Percentiles rank a stretch among this genome's conserved stretches.
phyloP scores from a whole-genome alignment of 2,329 filamentous ascomycete species.

The Lithohypha guttulata region DNA sequence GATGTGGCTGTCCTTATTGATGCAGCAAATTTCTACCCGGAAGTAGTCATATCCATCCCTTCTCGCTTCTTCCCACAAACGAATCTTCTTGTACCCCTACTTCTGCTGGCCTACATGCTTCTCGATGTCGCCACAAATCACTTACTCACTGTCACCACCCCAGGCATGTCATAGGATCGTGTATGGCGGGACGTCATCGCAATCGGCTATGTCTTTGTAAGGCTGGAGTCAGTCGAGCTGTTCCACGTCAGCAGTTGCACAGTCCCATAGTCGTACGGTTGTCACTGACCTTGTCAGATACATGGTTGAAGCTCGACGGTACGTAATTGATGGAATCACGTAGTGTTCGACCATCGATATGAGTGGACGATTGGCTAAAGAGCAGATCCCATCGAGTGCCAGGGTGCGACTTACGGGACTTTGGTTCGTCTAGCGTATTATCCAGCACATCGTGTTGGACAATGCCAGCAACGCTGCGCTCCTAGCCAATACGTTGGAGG shows the following conservation, averaged over 20 bases:
- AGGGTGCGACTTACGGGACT: too few relatives aligned
- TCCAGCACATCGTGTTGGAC: too few relatives aligned
- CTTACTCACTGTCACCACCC: background rate
- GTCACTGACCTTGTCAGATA: too few relatives aligned
- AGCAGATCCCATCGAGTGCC: too few relatives aligned
- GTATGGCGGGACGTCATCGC: background rate
- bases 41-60: background rate
- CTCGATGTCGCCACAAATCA: background rate
- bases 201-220: background rate
- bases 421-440: too few relatives aligned
- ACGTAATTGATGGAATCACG: too few relatives aligned
- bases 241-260: background rate
- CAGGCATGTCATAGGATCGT: background rate
- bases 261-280: too few relatives aligned
- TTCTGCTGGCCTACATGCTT: background rate
- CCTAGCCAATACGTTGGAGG: too few relatives aligned
- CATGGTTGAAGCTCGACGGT: too few relatives aligned
- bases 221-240: background rate
- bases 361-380: too few relatives aligned
- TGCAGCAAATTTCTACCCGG: background rate
- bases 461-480: too few relatives aligned
- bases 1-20: background rate
- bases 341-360: too few relatives aligned
- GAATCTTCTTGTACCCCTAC: background rate
- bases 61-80: background rate